phyloP scores from a whole-genome alignment of 371 early-diverging fungal species.

The Parasitella parasitica region DNA sequence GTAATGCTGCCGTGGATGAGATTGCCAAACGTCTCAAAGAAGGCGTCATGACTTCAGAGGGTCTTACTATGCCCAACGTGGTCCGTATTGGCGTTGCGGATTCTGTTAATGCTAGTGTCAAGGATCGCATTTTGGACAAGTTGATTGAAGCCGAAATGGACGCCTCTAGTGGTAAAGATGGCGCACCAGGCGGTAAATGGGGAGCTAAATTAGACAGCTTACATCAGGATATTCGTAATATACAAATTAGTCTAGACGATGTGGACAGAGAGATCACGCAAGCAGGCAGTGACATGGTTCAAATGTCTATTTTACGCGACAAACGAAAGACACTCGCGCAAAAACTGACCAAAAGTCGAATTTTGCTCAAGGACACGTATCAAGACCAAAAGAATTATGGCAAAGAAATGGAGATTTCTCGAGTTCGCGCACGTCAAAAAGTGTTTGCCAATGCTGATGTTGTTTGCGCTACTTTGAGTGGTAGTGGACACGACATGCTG shows the following conservation, averaged over 20 bases:
- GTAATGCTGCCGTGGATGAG: constrained; percentile 98
- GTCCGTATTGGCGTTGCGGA: constrained; percentile 85
- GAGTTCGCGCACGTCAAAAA: constrained; percentile 61
- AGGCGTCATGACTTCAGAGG: constrained; percentile 61
- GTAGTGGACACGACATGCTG: constrained; percentile 86
- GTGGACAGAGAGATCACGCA: constrained; percentile 50
- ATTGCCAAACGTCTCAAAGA: constrained; percentile 80
- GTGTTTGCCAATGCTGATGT: constrained; percentile 75
- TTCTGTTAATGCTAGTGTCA: constrained; percentile 70
- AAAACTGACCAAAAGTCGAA: constrained; percentile 35
- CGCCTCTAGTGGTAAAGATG: constrained; percentile 18
- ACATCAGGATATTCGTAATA: constrained; percentile 35
- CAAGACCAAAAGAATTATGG: constrained; percentile 45
- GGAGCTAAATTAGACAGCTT: constrained; percentile 23
- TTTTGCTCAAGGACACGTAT: constrained; percentile 45
- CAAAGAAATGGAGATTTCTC: constrained; percentile 50
- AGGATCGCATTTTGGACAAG: constrained; percentile 71
- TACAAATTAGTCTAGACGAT: constrained; percentile 54
- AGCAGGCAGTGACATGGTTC: constrained; percentile 25
- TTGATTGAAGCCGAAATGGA: constrained; percentile 55
- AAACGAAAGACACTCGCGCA: constrained; percentile 24
- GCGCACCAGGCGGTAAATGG: constrained; percentile 21
- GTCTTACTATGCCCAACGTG: constrained; percentile 66
- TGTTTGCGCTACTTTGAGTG: constrained; percentile 82
- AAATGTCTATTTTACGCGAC: constrained; percentile 29